A percentile compares a stretch with the other conserved stretches of the same genome.
phyloP scores from a whole-genome alignment of 164 flowering plant species.

The Nymphaea thermarum region DNA sequence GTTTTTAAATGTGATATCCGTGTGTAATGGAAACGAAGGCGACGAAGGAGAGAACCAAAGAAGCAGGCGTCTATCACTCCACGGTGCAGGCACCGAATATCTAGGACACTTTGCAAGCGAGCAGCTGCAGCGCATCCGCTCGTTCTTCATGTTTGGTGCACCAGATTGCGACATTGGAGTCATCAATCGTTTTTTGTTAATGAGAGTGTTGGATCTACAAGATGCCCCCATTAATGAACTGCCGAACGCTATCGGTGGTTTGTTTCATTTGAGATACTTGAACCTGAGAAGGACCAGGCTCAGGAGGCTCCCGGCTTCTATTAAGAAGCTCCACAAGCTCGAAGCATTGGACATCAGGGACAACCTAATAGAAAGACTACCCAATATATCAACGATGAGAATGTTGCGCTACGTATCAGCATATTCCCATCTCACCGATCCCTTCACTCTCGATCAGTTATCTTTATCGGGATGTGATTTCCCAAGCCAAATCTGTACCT shows the following conservation, averaged over 20 bases:
- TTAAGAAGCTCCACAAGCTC: background rate
- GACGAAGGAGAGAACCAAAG: background rate
- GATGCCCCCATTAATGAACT: background rate
- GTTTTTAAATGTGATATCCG: too few relatives aligned
- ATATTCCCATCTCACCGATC: too few relatives aligned
- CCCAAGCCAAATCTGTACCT: background rate
- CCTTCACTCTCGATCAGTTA: too few relatives aligned
- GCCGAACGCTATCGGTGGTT: background rate
- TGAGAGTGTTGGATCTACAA: background rate
- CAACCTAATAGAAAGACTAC: background rate
- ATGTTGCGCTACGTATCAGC: too few relatives aligned
- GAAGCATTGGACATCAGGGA: too few relatives aligned
- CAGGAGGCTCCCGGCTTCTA: background rate
- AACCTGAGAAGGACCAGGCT: background rate
- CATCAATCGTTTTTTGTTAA: too few relatives aligned
- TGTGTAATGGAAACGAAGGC: too few relatives aligned
- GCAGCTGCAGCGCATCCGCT: background rate
- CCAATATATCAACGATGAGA: too few relatives aligned
- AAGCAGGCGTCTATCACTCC: background rate
- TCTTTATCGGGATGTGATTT: background rate
- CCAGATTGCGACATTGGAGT: too few relatives aligned
- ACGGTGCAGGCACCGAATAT: background rate
- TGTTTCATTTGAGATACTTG: slow-evolving; percentile 1
- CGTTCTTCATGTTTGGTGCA: too few relatives aligned
- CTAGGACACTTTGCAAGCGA: background rate